These are phyloP conservation scores for Sungouiozyma intestinalis DNA, from an alignment of 805 yeast genomes.

Conservation along the genomic window DNA sequence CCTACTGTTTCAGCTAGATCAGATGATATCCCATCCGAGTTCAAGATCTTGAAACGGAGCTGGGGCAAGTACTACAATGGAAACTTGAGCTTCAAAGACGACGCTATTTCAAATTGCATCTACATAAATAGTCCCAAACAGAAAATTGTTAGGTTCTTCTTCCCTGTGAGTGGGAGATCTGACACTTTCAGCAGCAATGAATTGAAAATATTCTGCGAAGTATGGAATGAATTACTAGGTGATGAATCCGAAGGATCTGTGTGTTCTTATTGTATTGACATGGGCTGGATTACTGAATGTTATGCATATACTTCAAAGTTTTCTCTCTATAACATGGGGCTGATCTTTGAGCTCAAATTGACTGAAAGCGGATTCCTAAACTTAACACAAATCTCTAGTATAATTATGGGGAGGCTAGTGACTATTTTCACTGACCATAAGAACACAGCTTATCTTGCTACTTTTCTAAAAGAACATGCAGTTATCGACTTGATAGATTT, in stretches of 20 bases:
- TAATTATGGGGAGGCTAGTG: constrained; percentile 24
- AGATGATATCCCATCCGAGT: constrained; percentile 1
- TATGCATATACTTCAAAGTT: constrained; percentile 35
- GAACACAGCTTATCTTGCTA: constrained; percentile 25
- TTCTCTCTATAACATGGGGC: constrained; percentile 28
- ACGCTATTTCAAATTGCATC: constrained; percentile 22
- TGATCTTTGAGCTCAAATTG: constrained; percentile 42
- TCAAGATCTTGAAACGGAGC: constrained; percentile 17
- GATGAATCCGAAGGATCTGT: constrained; percentile 49
- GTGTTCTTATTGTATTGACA: constrained; percentile 30
- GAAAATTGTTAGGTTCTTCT: constrained; percentile 36
- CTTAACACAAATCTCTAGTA: constrained; percentile 26
- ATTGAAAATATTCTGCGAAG: constrained; percentile 25
- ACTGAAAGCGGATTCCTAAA: constrained; percentile 38
- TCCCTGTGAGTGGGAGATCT: constrained; percentile 28
- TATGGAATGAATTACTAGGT: constrained; percentile 54
- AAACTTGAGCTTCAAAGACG: constrained; percentile 17
- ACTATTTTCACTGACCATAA: constrained; percentile 9
- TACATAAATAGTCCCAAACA: constrained; percentile 30
- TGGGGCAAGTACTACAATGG: constrained; percentile 12
- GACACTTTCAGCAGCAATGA: constrained; percentile 15
- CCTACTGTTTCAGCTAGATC: neutral
- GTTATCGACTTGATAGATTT: constrained; percentile 38
- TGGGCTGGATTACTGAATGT: constrained; percentile 31
- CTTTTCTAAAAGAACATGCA: constrained; percentile 37